Base-by-base conservation (phyloP, 1,284 basidiomycete genomes). In the Ceraceosorus guamensis region DNA sequence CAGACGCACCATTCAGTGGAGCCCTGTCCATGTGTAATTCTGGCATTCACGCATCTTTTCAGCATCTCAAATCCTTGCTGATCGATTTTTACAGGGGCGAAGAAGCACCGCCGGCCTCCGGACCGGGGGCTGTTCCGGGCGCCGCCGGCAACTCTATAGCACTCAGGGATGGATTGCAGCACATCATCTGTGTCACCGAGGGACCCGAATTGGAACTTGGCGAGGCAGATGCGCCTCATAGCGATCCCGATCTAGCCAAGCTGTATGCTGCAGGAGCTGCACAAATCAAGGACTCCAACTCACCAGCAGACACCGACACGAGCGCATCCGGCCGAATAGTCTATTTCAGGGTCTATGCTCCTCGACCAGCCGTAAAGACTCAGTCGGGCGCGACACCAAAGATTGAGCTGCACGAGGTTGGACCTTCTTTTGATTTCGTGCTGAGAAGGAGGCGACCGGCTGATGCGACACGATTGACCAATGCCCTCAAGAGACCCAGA, bases 311-410 rank as follows among this genome's bases (percentile, higher is more conserved):
- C 63, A 46, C 73, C 18, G 62, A 79, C 45, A 79, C 80, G 53
- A 80, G 82, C 57, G 64, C 79, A n/a, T 71, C 78, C 52, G 66
- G 77, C 6, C 91, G 90, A 18, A 82, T 83, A 67, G 83, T 98
- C 43, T 90, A 97, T 79, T 83, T 98, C 73, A 84, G 95, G 57
- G 85, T 87, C 34, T 97, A 93, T 79, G 88, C 87, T 80, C 85
- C 0, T 88, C 88, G 1, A 64, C 65, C 18, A 60, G 61, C 46
- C 63, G 64, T 46, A 61, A 57, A 34, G 63, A 65, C n/a, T 59
- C 67, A 32, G 32, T 47, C 53, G 4, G 89, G 88, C 6, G 83
- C 83, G 11, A 84, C 86, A 8, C 91, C 92, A 1, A 83, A 85
- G 45, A 85, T 90, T 32, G 86, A 88, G 72, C 82, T 98, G 51